A percentile compares a stretch with the other conserved stretches of the same genome.
phyloP scores from a whole-genome alignment of 306 rosid genomes.

The Cyclanthera cordifolia region DNA sequence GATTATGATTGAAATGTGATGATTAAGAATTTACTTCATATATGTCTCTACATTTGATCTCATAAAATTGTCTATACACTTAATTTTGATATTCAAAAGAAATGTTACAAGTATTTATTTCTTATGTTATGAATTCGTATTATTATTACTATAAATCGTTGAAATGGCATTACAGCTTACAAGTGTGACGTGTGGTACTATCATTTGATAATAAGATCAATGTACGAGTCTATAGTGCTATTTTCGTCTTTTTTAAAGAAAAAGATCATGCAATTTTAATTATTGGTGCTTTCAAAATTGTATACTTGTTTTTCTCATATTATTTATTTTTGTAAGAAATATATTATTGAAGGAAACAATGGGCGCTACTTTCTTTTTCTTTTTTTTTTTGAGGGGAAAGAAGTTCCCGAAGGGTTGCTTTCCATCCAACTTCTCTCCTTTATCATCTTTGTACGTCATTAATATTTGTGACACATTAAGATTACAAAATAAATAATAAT shows the following conservation, averaged over 20 bases:
- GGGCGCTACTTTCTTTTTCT: background rate
- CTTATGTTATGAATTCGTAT: background rate
- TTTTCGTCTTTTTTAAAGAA: too few relatives aligned
- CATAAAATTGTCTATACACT: background rate
- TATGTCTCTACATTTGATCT: background rate
- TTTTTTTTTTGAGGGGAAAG: background rate
- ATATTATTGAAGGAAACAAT: background rate
- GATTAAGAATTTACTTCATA: background rate
- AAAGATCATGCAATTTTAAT: background rate
- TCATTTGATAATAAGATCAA: background rate
- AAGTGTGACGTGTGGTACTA: background rate
- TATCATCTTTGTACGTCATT: background rate
- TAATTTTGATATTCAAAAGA: background rate
- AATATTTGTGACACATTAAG: too few relatives aligned
- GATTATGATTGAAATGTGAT: background rate
- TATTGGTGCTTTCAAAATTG: background rate
- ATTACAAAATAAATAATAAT: too few relatives aligned
- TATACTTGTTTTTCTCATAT: background rate
- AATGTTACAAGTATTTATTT: background rate
- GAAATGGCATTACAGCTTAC: background rate
- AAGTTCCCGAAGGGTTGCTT: constrained; percentile 4
- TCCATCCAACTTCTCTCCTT: constrained; percentile 5
- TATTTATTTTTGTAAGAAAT: background rate
- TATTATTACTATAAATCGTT: background rate
- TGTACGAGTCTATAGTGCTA: background rate